Evolutionary conservation across 169 alveolate species (phyloP).

Genomic region (Babesia sp.): DNA sequence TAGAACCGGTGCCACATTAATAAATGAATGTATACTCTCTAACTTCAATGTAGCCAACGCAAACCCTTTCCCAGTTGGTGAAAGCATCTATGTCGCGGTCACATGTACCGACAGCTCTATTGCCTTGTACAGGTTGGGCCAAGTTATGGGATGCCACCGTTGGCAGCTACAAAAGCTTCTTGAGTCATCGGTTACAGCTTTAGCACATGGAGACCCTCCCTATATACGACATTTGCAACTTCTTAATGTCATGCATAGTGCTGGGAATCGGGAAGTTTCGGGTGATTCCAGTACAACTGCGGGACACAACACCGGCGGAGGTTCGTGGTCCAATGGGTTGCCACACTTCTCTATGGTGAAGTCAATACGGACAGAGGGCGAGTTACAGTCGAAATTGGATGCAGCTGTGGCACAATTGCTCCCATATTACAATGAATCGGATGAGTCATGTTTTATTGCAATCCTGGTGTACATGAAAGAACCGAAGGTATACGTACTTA

Average conservation of each 20-base stretch:
- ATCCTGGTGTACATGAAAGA: conserved; percentile 11
- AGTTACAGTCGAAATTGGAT: too few species aligned
- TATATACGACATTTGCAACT: conserved; percentile 16
- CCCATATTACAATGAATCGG: background rate
- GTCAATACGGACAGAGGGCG: too few species aligned
- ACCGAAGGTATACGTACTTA: conserved; percentile 20
- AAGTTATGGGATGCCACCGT: background rate
- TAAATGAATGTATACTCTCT: background rate
- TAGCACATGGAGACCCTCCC: background rate
- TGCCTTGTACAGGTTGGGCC: background rate
- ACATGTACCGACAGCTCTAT: conserved; percentile 6
- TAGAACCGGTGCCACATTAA: conserved; percentile 1
- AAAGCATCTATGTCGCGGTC: background rate
- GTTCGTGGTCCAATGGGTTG: too few species aligned
- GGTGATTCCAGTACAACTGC: too few species aligned
- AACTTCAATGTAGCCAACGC: conserved; percentile 4
- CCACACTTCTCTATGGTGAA: too few species aligned
- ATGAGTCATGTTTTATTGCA: background rate
- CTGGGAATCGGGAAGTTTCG: too few species aligned
- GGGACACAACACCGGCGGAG: too few species aligned
- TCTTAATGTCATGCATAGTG: conserved; percentile 10
- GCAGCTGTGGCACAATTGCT: too few species aligned
- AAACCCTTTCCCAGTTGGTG: background rate
- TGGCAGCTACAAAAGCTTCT: background rate
- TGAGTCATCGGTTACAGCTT: background rate